These are phyloP conservation scores for Musa acuminata DNA, from an alignment of 176 grass and related monocot species.

Conservation along the genomic window DNA sequence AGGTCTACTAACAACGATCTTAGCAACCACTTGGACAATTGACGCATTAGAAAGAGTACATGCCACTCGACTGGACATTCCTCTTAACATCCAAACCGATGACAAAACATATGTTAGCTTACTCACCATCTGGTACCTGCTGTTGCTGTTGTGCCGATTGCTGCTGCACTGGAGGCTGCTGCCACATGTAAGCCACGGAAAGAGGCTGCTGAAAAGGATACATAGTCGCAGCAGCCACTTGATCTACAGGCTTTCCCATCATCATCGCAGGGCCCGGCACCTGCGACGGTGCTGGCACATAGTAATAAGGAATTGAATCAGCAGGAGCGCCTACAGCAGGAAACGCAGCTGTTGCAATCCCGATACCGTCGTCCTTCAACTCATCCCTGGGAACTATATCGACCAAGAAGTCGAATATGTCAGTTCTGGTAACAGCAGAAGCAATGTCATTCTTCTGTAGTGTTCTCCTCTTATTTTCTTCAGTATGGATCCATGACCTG, in stretches of 20 bases:
- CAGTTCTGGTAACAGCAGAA: slow-evolving; percentile 37
- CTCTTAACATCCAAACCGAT: not conserved
- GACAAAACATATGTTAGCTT: not conserved
- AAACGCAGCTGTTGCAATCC: slow-evolving; percentile 23
- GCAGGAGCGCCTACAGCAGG: not conserved
- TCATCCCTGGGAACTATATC: slow-evolving; percentile 44
- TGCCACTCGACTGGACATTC: not conserved
- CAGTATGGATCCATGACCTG: slow-evolving; percentile 54
- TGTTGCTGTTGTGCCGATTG: not conserved
- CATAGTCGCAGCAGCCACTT: not conserved
- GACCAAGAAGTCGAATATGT: slow-evolving; percentile 54
- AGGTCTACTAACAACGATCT: not conserved
- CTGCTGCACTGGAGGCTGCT: slow-evolving; percentile 9
- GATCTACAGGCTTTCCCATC: slow-evolving; percentile 5
- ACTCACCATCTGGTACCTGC: not conserved
- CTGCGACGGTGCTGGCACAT: slow-evolving; percentile 19
- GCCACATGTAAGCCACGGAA: slow-evolving; percentile 34
- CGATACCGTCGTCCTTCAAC: slow-evolving; percentile 28
- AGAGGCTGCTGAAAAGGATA: slow-evolving; percentile 28
- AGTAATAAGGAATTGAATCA: slow-evolving; percentile 31
- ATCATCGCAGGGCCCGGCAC: slow-evolving; percentile 26
- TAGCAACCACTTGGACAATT: not conserved
- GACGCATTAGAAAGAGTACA: not conserved
- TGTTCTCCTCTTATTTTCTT: slow-evolving; percentile 50
- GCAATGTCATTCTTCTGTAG: slow-evolving; percentile 55